Conservation (phyloP, 2,329 filamentous ascomycete genomes). For the Monilinia fructigena region DNA sequence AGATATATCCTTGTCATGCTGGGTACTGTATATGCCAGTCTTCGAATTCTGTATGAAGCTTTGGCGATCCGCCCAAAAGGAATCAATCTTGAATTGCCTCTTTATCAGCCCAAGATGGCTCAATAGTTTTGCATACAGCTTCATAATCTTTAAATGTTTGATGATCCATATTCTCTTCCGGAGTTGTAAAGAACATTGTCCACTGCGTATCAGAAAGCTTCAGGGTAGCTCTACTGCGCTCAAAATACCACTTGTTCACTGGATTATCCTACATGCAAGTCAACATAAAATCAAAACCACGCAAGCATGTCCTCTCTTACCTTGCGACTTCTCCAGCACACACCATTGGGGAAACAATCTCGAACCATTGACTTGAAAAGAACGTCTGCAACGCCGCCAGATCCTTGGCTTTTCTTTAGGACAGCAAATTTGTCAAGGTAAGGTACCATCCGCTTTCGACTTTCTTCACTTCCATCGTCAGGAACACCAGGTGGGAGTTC, state of each 20-base stretch:
- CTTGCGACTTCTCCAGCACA: slow-evolving; percentile 78
- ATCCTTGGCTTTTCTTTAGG: slow-evolving; percentile 81
- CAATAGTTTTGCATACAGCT: slow-evolving; percentile 65
- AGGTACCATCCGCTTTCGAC: slow-evolving; percentile 68
- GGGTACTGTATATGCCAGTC: too few species aligned
- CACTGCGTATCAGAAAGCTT: slow-evolving; percentile 81
- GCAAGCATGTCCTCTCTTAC: not conserved
- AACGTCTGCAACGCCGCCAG: slow-evolving; percentile 89
- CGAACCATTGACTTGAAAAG: slow-evolving; percentile 96
- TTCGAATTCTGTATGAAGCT: not conserved
- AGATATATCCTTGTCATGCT: too few species aligned
- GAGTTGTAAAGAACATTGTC: slow-evolving; percentile 98
- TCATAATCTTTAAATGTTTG: slow-evolving; percentile 67
- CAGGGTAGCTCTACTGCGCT: slow-evolving; percentile 78
- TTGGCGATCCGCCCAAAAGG: too few species aligned
- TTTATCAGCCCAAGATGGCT: slow-evolving; percentile 63
- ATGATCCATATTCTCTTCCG: slow-evolving; percentile 56
- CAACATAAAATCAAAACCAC: not conserved
- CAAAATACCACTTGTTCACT: slow-evolving; percentile 99
- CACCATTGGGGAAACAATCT: slow-evolving; percentile 80
- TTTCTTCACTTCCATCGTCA: slow-evolving; percentile 53
- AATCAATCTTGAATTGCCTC: slow-evolving; percentile 57
- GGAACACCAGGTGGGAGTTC: slow-evolving; percentile 66
- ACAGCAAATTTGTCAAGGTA: slow-evolving; percentile 99
- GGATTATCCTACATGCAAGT: slow-evolving; percentile 68